phyloP scores from a whole-genome alignment of 2,329 filamentous ascomycete genomes.

The Botrytis aclada region DNA sequence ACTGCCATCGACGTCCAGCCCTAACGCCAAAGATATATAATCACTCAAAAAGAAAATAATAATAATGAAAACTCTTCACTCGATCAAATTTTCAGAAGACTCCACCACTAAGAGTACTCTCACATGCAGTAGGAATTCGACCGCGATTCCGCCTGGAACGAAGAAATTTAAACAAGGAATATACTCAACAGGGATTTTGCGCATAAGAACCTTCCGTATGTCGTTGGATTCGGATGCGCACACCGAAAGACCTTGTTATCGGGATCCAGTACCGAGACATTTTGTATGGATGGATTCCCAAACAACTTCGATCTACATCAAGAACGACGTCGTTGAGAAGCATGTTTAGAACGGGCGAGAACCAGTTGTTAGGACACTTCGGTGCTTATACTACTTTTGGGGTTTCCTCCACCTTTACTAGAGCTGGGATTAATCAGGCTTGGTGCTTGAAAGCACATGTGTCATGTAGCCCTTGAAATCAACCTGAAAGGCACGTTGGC shows the following conservation, averaged over 20 bases:
- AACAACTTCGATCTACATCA: background rate
- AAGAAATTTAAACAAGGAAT: background rate
- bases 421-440: background rate
- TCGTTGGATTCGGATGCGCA: background rate
- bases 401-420: background rate
- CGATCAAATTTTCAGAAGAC: background rate
- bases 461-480: background rate
- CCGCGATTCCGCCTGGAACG: background rate
- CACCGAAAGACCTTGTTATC: constrained; percentile 2
- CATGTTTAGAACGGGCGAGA: background rate
- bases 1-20: background rate
- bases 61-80: constrained; percentile 2
- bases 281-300: background rate
- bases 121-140: background rate
- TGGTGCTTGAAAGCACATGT: background rate
- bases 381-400: background rate
- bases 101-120: background rate
- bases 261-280: constrained; percentile 3
- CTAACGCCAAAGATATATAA: background rate
- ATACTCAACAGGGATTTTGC: background rate
- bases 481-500: background rate
- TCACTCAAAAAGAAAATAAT: background rate
- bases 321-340: constrained; percentile 10
- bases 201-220: background rate
- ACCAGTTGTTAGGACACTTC: background rate